Conservation (phyloP, 805 yeast genomes). For the Lipomyces oligophaga region DNA sequence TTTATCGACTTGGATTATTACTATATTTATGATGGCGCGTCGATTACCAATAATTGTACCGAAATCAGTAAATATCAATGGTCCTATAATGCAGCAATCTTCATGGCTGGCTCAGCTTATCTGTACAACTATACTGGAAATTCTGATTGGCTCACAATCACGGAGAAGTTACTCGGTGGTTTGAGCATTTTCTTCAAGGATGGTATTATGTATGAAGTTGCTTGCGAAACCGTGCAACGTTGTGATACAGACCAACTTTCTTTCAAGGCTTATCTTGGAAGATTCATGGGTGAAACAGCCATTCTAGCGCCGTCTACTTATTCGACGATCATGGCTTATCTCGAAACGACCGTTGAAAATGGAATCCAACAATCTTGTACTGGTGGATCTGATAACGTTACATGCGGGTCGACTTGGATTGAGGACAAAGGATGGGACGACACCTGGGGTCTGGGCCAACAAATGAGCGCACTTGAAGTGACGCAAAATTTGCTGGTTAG, state of each 20-base stretch:
- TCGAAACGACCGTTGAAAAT: conserved; percentile 48
- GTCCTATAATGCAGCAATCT: conserved; percentile 82
- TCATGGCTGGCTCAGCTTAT: conserved; percentile 77
- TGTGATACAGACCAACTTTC: conserved; percentile 88
- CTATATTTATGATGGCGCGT: conserved; percentile 49
- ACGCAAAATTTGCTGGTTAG: conserved; percentile 39
- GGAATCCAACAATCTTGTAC: conserved; percentile 81
- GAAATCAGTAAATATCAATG: conserved; percentile 59
- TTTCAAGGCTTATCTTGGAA: conserved; percentile 79
- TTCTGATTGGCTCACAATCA: conserved; percentile 61
- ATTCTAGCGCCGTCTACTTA: conserved; percentile 57
- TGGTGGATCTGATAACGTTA: conserved; percentile 83
- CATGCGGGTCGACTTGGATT: conserved; percentile 86
- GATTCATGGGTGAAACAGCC: conserved; percentile 73
- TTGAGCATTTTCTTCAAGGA: conserved; percentile 47
- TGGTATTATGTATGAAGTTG: conserved; percentile 69
- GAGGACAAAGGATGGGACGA: conserved; percentile 61
- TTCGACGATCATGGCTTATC: conserved; percentile 36
- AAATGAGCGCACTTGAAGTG: conserved; percentile 76
- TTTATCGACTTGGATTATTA: conserved; percentile 40
- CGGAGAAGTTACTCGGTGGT: conserved; percentile 54
- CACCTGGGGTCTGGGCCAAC: conserved; percentile 82
- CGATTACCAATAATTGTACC: conserved; percentile 57
- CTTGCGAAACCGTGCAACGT: conserved; percentile 62
- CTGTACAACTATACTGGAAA: conserved; percentile 70